Evolutionary conservation across 805 yeast genomes (phyloP), one percentile per base, ranked within the genome.

Genomic region (Starmerella geochares): DNA sequence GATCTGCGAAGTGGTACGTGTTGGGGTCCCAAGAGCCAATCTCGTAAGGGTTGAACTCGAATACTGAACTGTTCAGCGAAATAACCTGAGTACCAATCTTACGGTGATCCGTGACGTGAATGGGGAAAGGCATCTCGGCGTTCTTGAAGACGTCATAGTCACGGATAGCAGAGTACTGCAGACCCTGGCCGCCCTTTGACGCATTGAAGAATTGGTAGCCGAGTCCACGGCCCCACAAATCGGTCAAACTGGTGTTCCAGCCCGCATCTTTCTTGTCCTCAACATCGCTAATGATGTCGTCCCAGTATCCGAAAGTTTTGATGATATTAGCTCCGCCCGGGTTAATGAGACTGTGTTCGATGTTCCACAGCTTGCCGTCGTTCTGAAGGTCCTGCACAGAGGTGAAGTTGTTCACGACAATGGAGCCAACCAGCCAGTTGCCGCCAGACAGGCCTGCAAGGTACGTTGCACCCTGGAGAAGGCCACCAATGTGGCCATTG

Each of bases 1-100:
- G 65, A 52, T 82, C 79, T n/a, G 80, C 70, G 64, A 83, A 83
- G 11, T 79, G 68, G 49, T 73, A 68, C 45, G 80, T 64, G 2
- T 80, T 72, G 17, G 83, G 79, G 60, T 84, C 92, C 88, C 88
- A 84, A 4, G 87, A 79, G 23, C 94, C 94, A 59, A 83, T 65
- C 60, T 79, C 80, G 56, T 65, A 76, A 17, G 87, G 85, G 52
- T 57, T 56, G 52, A 63, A 51, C 48, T 63, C 66, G 36, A 62
- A 51, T n/a, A 62, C 72, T 2, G 92, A 80, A 9, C 87, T 79
- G 65, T 81, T 82, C 28, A 65, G 60, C 54, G 73, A 71, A 40
- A 80, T 66, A 40, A 80, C 69, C 4, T 52, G 46, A 4, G 79
- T 71, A 17, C 76, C 76, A 25, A 54, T 56, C 20, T 54, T 3